Evolutionary conservation across 345 rosid genomes (phyloP), one percentile per base, ranked within the genome.

Genomic region (Raphanus raphanistrum): DNA sequence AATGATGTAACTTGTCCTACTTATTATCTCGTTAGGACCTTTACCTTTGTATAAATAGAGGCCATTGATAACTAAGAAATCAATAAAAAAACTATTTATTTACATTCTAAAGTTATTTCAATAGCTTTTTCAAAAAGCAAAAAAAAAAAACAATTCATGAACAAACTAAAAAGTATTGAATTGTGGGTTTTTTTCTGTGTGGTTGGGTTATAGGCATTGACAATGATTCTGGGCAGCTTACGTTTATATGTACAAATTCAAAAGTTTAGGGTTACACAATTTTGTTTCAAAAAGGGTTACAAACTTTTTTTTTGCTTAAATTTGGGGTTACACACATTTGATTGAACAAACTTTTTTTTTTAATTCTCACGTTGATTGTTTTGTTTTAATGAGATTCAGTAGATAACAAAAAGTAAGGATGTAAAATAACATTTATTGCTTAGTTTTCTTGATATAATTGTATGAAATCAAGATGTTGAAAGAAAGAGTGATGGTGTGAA

Each of bases 401-500:
- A 38, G 45, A 38, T 38, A 38, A 38, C 41, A 35, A 38, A 35
- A 52, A 54, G 29, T n/a, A 55, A 64, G n/a, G 21, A 54, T 33
- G 48, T 17, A 3, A 32, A 32, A 33, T 9, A 32, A 15, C 10
- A 16, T 15, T 33, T 7, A 16, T 63, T 16, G 48, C 48, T 64
- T 35, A 64, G 50, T 31, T 67, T 67, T 29, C 33, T 8, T 5
- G 50, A 50, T 68, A 43, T 32, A 21, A 68, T 10, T 50, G 28
- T 33, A 38, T 8, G 36, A 69, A 48, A 16, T 50, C n/a, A 8
- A 50, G 13, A 50, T 16, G 38, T 6, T 63, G 16, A 36, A 55
- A 63, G 50, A 54, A 68, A 64, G 63, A 70, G 75, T 21, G 57
- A 70, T 76, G 65, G 75, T 70, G 57, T 35, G 63, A 52, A 48